phyloP scores from a whole-genome alignment of 495 filamentous ascomycete genomes.

The Aspergillus coremiiformis region DNA sequence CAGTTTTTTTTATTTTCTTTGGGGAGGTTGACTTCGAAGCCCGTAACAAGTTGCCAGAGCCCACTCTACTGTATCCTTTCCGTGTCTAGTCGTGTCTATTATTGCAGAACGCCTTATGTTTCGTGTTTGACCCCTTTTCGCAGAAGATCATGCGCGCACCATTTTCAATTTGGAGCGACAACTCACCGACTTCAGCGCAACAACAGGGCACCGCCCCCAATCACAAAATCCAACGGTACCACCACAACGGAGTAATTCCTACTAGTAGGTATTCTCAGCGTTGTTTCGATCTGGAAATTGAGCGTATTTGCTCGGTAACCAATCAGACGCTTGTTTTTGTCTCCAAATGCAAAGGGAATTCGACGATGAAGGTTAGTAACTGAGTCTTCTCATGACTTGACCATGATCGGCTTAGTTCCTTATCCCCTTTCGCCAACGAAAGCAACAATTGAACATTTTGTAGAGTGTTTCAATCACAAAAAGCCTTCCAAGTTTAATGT shows the following conservation, averaged over 20 bases:
- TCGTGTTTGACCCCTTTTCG: not conserved
- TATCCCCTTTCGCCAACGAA: not conserved
- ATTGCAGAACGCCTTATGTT: not conserved
- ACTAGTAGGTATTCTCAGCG: not conserved
- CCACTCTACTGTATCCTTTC: not conserved
- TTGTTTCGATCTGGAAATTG: not conserved
- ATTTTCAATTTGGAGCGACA: not conserved
- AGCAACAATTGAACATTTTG: not conserved
- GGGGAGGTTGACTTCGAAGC: not conserved
- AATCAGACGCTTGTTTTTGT: not conserved
- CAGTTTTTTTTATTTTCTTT: too few relatives aligned
- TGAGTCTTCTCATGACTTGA: too few relatives aligned
- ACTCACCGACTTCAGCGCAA: not conserved
- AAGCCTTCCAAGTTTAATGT: not conserved
- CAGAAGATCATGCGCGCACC: not conserved
- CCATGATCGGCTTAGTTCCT: not conserved
- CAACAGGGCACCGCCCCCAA: not conserved
- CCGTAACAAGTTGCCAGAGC: not conserved
- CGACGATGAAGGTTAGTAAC: too few relatives aligned
- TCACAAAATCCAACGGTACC: not conserved
- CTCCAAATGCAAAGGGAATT: not conserved
- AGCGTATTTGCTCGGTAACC: not conserved
- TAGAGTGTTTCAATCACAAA: not conserved
- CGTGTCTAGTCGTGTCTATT: not conserved
- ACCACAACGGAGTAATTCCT: not conserved